phyloP scores from a whole-genome alignment of 371 early-diverging fungal species.

The Apophysomyces trapeziformis region DNA sequence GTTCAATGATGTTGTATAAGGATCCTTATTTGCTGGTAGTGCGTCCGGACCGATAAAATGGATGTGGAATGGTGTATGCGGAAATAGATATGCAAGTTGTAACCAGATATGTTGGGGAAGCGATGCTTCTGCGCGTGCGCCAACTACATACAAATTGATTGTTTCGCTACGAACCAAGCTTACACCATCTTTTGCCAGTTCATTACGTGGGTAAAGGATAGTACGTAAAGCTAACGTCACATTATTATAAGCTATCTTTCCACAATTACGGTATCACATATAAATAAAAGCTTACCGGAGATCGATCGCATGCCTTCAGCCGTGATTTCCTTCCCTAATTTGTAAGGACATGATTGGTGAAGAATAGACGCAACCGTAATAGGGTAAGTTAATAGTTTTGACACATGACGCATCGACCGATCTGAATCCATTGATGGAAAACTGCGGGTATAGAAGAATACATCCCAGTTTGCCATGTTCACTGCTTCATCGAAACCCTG shows the following conservation, averaged over 20 bases:
- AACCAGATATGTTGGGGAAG: conserved; percentile 79
- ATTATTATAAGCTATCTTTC: neutral
- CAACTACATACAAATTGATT: conserved; percentile 76
- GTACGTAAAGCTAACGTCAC: conserved; percentile 66
- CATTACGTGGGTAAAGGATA: conserved; percentile 64
- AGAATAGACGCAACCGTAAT: conserved; percentile 81
- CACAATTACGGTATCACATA: neutral
- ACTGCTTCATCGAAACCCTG: conserved; percentile 80
- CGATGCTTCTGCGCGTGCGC: conserved; percentile 81
- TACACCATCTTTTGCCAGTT: conserved; percentile 51
- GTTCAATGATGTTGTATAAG: conserved; percentile 47
- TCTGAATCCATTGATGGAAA: conserved; percentile 78
- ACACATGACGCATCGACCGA: conserved; percentile 81
- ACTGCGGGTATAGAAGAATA: conserved; percentile 81
- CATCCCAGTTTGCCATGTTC: conserved; percentile 84
- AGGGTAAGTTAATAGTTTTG: conserved; percentile 83
- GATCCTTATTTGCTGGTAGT: conserved; percentile 58
- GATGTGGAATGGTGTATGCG: conserved; percentile 77
- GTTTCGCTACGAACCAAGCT: conserved; percentile 54
- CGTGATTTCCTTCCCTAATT: conserved; percentile 70
- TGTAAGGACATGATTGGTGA: conserved; percentile 77
- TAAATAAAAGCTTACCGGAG: conserved; percentile 47
- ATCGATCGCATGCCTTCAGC: conserved; percentile 74
- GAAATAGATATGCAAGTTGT: conserved; percentile 81
- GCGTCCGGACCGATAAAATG: conserved; percentile 86